Evolutionary conservation across 1,284 basidiomycete genomes (phyloP), one percentile per base, ranked within the genome.

Genomic region (Puccinia brachypodii): DNA sequence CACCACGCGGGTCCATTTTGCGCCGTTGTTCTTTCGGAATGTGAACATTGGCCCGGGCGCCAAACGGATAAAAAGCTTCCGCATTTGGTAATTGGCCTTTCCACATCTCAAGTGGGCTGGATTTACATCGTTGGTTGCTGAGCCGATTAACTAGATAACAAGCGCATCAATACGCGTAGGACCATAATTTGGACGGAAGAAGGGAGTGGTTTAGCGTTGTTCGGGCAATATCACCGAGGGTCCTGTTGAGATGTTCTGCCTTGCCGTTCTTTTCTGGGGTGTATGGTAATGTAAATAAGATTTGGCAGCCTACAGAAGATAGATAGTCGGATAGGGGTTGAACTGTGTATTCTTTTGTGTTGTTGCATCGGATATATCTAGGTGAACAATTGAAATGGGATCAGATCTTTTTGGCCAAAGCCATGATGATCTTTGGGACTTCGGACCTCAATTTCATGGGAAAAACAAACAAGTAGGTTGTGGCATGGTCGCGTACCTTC

Each of bases 191-290:
- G 3, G 25, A 16, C 2, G 22, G 44, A 1, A 76, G 58, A 7
- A 36, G 33, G 3, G 56, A 42, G n/a, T 33, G 31, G 9, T 14
- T n/a, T 16, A 76, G 40, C 7, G 58, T 76, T 1, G 74, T 62
- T 2, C 74, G 4, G 8, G 56, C 74, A 2, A 62, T 44, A 47
- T 76, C 58, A 64, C 56, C 74, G 7, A 76, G 36, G 8, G 60
- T 62, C 3, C 74, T 14, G 42, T 76, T 76, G 16, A 76, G 58
- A 42, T 33, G 7, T 31, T 76, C 74, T 1, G 53, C 74, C 40
- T 47, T 38, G 13, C 74, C 74, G 42, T 76, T 76, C 44, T 76
- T 53, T 47, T 74, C 33, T 13, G 44, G 72, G 56, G 44, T 50
- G 31, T 74, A 74, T 2, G 72, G 72, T 2, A n/a, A 47, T 2